A percentile compares a stretch with the other conserved stretches of the same genome.
phyloP scores from a whole-genome alignment of 1,139 yeast species.

The Blastobotrys buckinghamii region DNA sequence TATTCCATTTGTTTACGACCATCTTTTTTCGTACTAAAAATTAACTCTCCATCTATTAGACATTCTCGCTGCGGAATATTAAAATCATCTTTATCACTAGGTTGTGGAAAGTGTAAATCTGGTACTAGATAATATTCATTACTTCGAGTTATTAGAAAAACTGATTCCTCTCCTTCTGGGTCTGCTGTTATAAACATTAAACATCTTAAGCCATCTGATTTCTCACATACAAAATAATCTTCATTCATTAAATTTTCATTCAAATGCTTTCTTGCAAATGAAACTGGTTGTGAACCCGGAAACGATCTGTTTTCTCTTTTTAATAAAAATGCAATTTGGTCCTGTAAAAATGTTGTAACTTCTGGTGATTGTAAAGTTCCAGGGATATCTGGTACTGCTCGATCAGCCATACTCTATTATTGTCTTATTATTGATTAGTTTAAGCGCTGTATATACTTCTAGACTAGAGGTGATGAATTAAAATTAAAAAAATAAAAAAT shows the following conservation, averaged over 20 bases:
- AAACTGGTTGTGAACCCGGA: conserved; percentile 94
- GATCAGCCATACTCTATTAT: background rate
- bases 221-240: conserved; percentile 84
- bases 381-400: conserved; percentile 72
- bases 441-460: too few species aligned
- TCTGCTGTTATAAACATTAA: conserved; percentile 64
- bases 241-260: conserved; percentile 51
- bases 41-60: conserved; percentile 87
- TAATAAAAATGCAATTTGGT: conserved; percentile 64
- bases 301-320: conserved; percentile 40
- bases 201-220: conserved; percentile 89
- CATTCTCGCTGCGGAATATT: conserved; percentile 76
- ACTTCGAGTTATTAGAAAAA: conserved; percentile 74
- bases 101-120: conserved; percentile 71
- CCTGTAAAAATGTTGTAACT: conserved; percentile 61
- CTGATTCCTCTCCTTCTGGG: conserved; percentile 33
- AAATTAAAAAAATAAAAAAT: background rate
- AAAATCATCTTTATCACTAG: conserved; percentile 36
- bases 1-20: conserved; percentile 60
- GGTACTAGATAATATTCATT: conserved; percentile 80
- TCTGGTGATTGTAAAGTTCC: conserved; percentile 71
- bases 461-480: background rate
- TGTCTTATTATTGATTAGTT: too few species aligned
- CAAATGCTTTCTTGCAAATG: conserved; percentile 74
- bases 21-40: conserved; percentile 40